Percentiles rank a stretch among this genome's conserved stretches.
phyloP scores from a whole-genome alignment of 768 basidiomycete species.

The Collybiopsis luxurians region DNA sequence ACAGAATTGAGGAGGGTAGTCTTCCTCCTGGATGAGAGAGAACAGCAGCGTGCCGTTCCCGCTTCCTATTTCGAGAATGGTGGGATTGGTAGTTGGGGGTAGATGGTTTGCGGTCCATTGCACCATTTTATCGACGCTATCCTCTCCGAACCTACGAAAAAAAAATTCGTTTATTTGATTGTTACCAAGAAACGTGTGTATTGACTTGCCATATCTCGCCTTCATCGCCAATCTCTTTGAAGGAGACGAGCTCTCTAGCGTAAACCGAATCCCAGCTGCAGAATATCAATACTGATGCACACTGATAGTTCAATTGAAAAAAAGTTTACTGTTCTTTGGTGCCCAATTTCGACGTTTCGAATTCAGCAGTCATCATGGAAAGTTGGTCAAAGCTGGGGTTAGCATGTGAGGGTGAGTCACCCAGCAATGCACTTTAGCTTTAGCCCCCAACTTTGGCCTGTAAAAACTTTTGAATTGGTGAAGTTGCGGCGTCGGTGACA shows the following conservation, averaged over 20 bases:
- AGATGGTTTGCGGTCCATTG: constrained; percentile 62
- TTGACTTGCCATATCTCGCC: constrained; percentile 75
- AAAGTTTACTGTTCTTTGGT: constrained; percentile 72
- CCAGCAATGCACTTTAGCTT: too few relatives aligned
- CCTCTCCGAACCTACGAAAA: constrained; percentile 69
- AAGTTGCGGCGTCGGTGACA: too few relatives aligned
- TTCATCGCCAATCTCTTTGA: constrained; percentile 76
- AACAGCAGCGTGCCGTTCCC: constrained; percentile 80
- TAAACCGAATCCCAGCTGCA: constrained; percentile 80
- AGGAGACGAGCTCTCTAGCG: constrained; percentile 65
- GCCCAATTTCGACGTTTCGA: constrained; percentile 73
- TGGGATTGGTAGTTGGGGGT: constrained; percentile 44
- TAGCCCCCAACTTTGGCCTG: too few relatives aligned
- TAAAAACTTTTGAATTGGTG: too few relatives aligned
- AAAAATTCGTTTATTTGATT: background rate
- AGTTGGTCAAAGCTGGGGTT: background rate
- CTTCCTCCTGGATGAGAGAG: constrained; percentile 58
- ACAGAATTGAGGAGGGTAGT: constrained; percentile 52
- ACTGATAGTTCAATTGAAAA: background rate
- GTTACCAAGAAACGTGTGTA: background rate
- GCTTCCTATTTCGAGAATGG: constrained; percentile 72
- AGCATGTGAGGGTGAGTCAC: too few relatives aligned
- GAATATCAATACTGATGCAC: background rate
- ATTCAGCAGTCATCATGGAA: constrained; percentile 28
- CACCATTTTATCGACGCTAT: constrained; percentile 77